Base-by-base conservation (phyloP, 1,139 yeast species). In the Diutina scorzettiae region DNA sequence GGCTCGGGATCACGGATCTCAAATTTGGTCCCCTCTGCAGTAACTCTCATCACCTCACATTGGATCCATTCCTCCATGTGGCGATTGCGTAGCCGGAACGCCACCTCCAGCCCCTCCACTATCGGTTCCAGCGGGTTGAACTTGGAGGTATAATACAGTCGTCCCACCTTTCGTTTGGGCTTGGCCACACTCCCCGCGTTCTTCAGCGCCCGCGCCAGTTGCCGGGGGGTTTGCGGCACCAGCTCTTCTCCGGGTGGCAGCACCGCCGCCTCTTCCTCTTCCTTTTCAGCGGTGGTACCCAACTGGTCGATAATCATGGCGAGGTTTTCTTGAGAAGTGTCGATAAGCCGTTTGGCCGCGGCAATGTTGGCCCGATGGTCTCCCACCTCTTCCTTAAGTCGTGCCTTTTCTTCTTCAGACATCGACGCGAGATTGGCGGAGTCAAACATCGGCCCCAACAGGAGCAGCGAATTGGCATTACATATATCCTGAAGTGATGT, bases 1-100 rank as follows among this genome's bases (percentile, higher is more conserved):
- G 98, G 98, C 56, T 93, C 98, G 0, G 97, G 96, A 58, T 93
- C 99, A 50, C 86, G 76, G 11, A 93, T 89, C 59, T 91, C 97
- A 54, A 78, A 82, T 56, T 75, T 76, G 21, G 72, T 64, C 1
- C 94, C 93, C 50, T 89, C 97, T 1, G 78, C 78, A 20, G 80
- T 63, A 3, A 91, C 78, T 51, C 76, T 77, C 41, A 81, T 75
- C 20, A 91, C 95, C 52, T 83, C 89, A 63, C 98, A 93, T 57
- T 87, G 96, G 51, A 93, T 87, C 99, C 99, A 93, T 55, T 91
- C 98, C 42, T 84, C 93, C 6, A 68, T 60, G 41, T 77, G 83
- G 32, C 81, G 71, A 50, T 74, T 75, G 46, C 73, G 73, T 17
- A 89, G 73, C 54, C 81, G 78, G 62, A 81, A 91, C 0, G 97